Conservation (phyloP, 75 land plant genomes). For the Cupressus sempervirens region DNA sequence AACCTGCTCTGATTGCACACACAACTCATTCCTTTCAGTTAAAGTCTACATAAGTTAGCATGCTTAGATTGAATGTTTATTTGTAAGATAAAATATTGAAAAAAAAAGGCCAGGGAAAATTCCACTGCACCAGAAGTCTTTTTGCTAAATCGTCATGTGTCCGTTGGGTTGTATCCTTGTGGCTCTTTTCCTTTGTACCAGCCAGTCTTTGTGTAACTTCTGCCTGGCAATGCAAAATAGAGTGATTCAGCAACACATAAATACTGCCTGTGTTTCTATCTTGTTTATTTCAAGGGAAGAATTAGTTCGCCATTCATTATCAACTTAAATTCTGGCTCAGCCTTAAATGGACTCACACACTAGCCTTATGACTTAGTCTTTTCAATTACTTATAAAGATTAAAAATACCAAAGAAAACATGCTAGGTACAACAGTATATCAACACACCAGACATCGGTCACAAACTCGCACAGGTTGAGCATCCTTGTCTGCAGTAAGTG, state of each 20-base stretch:
- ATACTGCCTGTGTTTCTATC: not conserved
- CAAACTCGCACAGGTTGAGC: conserved; percentile 93
- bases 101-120: not conserved
- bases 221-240: conserved; percentile 46
- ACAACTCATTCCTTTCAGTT: not conserved
- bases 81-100: not conserved
- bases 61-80: not conserved
- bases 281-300: not conserved
- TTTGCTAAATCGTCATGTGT: conserved; percentile 95
- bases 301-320: not conserved
- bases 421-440: not conserved
- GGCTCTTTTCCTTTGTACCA: conserved; percentile 64
- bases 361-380: not conserved
- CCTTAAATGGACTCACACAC: not conserved
- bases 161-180: conserved; percentile 36
- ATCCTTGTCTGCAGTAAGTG: conserved; percentile 78
- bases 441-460: conserved; percentile 86
- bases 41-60: not conserved
- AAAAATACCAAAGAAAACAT: conserved; percentile 1
- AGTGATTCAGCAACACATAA: not conserved
- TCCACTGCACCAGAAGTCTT: conserved; percentile 71
- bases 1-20: not conserved
- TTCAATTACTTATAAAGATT: not conserved
- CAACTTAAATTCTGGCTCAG: not conserved
- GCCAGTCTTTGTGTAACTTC: conserved; percentile 88